Evolutionary conservation across 495 filamentous ascomycete species (phyloP), one percentile per base, ranked within the genome.

Genomic region (Copromyces sp.): DNA sequence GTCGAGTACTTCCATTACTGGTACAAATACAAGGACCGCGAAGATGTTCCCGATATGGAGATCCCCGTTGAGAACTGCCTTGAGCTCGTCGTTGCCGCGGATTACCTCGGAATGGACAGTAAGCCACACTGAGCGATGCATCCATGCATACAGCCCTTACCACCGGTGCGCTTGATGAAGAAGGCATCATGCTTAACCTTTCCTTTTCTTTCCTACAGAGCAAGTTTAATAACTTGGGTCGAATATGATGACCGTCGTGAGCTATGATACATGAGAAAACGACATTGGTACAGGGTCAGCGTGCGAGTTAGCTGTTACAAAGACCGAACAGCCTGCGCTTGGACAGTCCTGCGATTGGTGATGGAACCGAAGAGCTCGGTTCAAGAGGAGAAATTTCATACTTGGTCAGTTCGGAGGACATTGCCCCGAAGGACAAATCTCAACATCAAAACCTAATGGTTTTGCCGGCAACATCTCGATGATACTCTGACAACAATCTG

Each of bases 1-100:
- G 93, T 89, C 80, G 92, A 97, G 83, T 97, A 97, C 82, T 91
- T 96, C 73, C 92, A 92, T 75, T 97, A 95, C 83, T 91, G 92
- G 80, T 87, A 97, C 80, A 94, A 93, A 81, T 87, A 95, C 80
- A 89, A 87, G 71, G 88, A 95, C 72, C 83, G 83, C 73, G 86
- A 87, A 69, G 90, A 96, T 74, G 93, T 97, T 29, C 89, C 93
- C 6, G 95, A 99, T 80, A 94, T 97, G 93, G 94, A 97, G 24
- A 87, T 89, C 41, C 93, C 95, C 14, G 88, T 92, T 0, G 95
- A 98, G 80, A 77, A 98, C 39, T 97, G 94, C 75, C 81, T 99
- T 73, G 94, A 97, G 82, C 80, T 99, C 73, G 82, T 99, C 74
- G 91, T 94, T 87, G 94, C 94, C 16, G 94, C 95, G 35, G 94